phyloP scores from a whole-genome alignment of 1,284 basidiomycete genomes.

The Fomitopsis schrenkii region DNA sequence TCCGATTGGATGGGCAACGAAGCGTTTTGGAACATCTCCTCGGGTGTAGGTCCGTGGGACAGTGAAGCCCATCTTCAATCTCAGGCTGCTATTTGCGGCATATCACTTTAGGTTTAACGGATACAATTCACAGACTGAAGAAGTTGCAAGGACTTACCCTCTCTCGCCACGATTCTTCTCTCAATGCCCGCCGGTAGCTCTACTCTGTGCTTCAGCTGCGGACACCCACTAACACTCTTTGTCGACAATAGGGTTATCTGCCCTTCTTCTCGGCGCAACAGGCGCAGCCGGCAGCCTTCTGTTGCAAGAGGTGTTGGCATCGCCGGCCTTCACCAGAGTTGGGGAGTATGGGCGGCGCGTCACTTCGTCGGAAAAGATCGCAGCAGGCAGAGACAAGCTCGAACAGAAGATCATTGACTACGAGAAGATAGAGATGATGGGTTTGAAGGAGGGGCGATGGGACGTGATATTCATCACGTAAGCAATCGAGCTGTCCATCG shows the following conservation, averaged over 20 bases:
- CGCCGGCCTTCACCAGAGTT: conserved; percentile 48
- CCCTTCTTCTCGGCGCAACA: conserved; percentile 63
- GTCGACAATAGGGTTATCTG: conserved; percentile 32
- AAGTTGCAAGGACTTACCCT: too few relatives aligned
- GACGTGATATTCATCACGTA: conserved; percentile 65
- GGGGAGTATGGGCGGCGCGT: conserved; percentile 65
- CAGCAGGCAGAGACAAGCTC: conserved; percentile 41
- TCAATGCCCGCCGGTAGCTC: too few relatives aligned
- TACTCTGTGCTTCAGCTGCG: too few relatives aligned
- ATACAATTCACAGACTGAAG: too few relatives aligned
- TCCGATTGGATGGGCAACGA: too few relatives aligned
- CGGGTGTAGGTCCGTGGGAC: too few relatives aligned
- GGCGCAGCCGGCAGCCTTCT: conserved; percentile 56
- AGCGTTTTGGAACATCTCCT: too few relatives aligned
- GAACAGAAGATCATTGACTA: conserved; percentile 64
- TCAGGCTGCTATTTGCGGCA: too few relatives aligned
- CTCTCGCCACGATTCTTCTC: too few relatives aligned
- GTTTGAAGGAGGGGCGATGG: conserved; percentile 51
- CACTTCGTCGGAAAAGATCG: conserved; percentile 36
- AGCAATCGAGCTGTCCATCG: conserved; percentile 16
- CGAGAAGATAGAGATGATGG: conserved; percentile 52
- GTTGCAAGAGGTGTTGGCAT: conserved; percentile 52
- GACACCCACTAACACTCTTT: neutral
- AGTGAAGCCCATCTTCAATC: too few relatives aligned
- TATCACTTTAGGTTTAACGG: too few relatives aligned